Percentiles rank a stretch among this genome's conserved stretches.
phyloP scores from a whole-genome alignment of 495 filamentous ascomycete species.

The Aspergillus sparsus region DNA sequence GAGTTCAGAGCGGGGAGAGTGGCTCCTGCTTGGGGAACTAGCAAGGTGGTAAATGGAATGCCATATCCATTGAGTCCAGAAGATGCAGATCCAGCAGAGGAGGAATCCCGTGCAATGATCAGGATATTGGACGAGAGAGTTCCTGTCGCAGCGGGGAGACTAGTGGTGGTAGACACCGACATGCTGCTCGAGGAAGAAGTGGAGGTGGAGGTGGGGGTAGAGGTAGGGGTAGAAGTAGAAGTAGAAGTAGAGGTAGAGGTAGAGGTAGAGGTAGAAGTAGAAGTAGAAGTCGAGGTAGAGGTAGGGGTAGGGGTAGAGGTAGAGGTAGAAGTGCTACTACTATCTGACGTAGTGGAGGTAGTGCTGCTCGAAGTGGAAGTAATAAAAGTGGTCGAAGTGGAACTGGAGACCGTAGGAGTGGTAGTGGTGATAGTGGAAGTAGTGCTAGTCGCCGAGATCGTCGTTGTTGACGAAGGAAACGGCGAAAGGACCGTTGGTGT shows the following conservation, averaged over 20 bases:
- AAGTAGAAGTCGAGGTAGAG: slow-evolving; percentile 19
- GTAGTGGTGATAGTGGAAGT: background rate
- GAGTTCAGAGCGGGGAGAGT: slow-evolving; percentile 54
- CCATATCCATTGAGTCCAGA: slow-evolving; percentile 62
- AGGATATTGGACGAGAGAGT: slow-evolving; percentile 52
- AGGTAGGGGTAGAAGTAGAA: slow-evolving; percentile 15
- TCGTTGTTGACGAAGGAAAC: slow-evolving; percentile 22
- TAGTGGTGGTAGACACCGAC: slow-evolving; percentile 29
- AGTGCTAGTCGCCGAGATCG: slow-evolving; percentile 15
- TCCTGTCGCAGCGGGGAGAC: slow-evolving; percentile 26
- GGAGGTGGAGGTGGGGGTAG: slow-evolving; percentile 15
- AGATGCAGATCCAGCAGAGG: slow-evolving; percentile 47
- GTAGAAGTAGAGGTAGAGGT: slow-evolving; percentile 19
- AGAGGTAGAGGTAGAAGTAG: slow-evolving; percentile 13
- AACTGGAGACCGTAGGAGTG: background rate
- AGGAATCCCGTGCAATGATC: slow-evolving; percentile 56
- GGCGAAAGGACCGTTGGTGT: slow-evolving; percentile 30
- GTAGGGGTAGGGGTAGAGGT: slow-evolving; percentile 15
- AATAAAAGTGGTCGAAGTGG: background rate
- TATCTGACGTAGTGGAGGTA: slow-evolving; percentile 23
- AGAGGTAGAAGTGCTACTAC: slow-evolving; percentile 17
- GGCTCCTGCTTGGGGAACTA: slow-evolving; percentile 54
- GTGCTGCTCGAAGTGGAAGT: slow-evolving; percentile 12
- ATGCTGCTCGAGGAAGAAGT: slow-evolving; percentile 23
- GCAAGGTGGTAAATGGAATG: slow-evolving; percentile 56